Conservation (phyloP, 495 filamentous ascomycete genomes). For the Beverwykella pulmonaria region DNA sequence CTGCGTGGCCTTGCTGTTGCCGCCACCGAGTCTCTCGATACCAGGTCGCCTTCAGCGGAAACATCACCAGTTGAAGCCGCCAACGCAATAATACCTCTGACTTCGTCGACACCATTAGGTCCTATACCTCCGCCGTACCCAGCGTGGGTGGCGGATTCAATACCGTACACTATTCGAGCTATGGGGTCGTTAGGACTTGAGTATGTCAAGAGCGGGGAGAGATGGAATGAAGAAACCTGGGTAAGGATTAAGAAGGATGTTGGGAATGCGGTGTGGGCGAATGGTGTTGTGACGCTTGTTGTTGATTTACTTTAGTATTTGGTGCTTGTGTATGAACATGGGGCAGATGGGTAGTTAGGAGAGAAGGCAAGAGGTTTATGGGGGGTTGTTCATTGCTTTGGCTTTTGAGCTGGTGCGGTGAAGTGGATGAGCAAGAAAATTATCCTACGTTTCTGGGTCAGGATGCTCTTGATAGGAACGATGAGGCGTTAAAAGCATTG, state of each 20-base stretch:
- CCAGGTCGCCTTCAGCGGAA: neutral
- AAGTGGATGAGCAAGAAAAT: too few relatives aligned
- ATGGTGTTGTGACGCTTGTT: slow-evolving; percentile 22
- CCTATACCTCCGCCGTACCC: neutral
- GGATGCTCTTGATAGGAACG: too few relatives aligned
- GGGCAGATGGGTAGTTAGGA: too few relatives aligned
- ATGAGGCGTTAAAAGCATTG: too few relatives aligned
- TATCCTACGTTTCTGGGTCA: too few relatives aligned
- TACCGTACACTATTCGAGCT: slow-evolving; percentile 8
- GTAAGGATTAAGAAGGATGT: slow-evolving; percentile 17
- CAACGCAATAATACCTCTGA: neutral
- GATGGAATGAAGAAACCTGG: slow-evolving; percentile 10
- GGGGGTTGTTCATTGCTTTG: too few relatives aligned
- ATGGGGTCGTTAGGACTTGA: slow-evolving; percentile 15
- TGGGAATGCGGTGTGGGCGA: slow-evolving; percentile 15
- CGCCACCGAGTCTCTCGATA: slow-evolving; percentile 18
- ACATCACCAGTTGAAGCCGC: neutral
- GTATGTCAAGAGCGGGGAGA: slow-evolving; percentile 3
- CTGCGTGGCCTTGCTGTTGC: slow-evolving; percentile 31
- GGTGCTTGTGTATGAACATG: too few relatives aligned
- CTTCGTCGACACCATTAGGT: neutral
- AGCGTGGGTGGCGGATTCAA: neutral
- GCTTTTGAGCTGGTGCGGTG: too few relatives aligned
- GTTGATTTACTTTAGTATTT: slow-evolving; percentile 13
- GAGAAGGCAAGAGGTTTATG: too few relatives aligned